These are phyloP conservation scores for Cyberlindnera maclurae DNA, from an alignment of 805 yeast genomes.

Conservation along the genomic window DNA sequence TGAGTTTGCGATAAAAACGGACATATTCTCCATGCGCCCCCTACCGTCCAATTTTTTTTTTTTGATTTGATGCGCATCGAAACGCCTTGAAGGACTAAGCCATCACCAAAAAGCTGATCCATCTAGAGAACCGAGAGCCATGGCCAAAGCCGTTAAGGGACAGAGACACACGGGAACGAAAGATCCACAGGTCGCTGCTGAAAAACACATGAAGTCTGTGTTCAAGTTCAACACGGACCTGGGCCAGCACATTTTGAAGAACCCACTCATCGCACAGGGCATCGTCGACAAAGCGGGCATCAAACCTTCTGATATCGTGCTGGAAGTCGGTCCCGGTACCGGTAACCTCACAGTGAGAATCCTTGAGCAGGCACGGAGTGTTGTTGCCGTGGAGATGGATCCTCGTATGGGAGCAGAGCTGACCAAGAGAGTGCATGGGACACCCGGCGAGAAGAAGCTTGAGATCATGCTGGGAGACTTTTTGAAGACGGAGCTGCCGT, in stretches of 20 bases:
- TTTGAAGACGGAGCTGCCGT: conserved; percentile 91
- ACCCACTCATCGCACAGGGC: conserved; percentile 95
- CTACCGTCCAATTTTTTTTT: too few relatives aligned
- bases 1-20: too few relatives aligned
- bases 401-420: conserved; percentile 99
- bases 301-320: conserved; percentile 84
- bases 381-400: conserved; percentile 96
- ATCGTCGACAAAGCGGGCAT: conserved; percentile 95
- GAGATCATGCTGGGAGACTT: conserved; percentile 93
- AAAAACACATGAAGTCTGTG: conserved; percentile 68
- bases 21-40: too few relatives aligned
- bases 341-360: conserved; percentile 94
- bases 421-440: conserved; percentile 95
- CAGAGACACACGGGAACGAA: conserved; percentile 45
- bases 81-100: too few relatives aligned
- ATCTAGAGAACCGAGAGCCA: conserved; percentile 1
- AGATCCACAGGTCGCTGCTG: conserved; percentile 58
- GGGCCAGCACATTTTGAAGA: conserved; percentile 95
- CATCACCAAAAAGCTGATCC: too few relatives aligned
- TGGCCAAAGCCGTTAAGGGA: conserved; percentile 43
- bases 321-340: conserved; percentile 99
- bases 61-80: too few relatives aligned
- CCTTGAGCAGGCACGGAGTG: conserved; percentile 85
- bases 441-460: conserved; percentile 85
- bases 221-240: conserved; percentile 95